These are phyloP conservation scores for Acidomyces sp. DNA, from an alignment of 495 filamentous ascomycete species.

Conservation along the genomic window DNA sequence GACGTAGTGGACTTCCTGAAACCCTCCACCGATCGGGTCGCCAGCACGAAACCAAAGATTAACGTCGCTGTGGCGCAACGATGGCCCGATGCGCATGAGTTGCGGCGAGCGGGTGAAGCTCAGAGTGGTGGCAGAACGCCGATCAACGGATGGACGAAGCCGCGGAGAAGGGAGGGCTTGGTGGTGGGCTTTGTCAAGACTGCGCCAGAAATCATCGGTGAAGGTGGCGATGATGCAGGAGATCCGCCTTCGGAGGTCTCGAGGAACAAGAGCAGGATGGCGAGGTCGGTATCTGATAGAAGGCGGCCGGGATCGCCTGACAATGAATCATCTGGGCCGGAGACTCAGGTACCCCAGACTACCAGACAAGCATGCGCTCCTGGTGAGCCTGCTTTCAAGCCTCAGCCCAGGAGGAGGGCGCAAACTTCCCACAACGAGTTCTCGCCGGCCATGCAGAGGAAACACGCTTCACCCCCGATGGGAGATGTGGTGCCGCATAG, in stretches of 20 bases:
- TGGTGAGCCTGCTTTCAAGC: background rate
- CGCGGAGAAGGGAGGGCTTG: constrained; percentile 45
- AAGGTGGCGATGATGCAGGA: constrained; percentile 74
- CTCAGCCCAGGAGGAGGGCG: constrained; percentile 11
- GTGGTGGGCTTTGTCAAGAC: constrained; percentile 56
- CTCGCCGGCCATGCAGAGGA: constrained; percentile 6
- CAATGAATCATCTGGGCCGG: too few species aligned
- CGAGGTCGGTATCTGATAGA: constrained; percentile 3
- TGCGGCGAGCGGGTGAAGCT: constrained; percentile 7
- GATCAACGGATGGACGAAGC: constrained; percentile 10
- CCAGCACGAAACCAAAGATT: constrained; percentile 24
- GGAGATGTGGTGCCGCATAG: background rate
- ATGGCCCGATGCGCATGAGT: constrained; percentile 27
- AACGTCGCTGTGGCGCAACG: constrained; percentile 29
- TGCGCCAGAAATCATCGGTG: constrained; percentile 65
- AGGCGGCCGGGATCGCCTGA: background rate
- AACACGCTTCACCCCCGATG: constrained; percentile 5
- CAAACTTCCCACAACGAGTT: constrained; percentile 12
- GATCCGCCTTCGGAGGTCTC: constrained; percentile 55
- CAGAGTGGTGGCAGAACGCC: background rate
- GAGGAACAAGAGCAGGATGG: constrained; percentile 27
- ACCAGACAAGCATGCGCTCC: background rate
- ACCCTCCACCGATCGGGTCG: constrained; percentile 28
- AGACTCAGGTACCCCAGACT: background rate
- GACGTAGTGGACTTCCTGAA: constrained; percentile 32